These are phyloP conservation scores for Moelleriella libera DNA, from an alignment of 2,329 filamentous ascomycete genomes.

Conservation along the genomic window DNA sequence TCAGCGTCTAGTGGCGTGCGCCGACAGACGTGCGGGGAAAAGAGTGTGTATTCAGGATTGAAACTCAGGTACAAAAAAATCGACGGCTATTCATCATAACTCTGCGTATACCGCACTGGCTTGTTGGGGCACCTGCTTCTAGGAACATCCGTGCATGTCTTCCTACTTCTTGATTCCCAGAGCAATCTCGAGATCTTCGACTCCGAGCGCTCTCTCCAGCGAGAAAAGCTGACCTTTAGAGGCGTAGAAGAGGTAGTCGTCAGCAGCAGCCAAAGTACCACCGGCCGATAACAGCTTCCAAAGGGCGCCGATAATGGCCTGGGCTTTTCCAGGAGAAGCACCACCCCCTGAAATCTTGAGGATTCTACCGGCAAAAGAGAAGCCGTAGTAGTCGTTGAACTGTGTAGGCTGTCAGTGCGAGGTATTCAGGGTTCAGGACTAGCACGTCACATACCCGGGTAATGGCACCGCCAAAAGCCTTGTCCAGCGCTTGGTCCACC, in stretches of 20 bases:
- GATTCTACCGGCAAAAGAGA: not conserved
- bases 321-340: not conserved
- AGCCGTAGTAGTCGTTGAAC: not conserved
- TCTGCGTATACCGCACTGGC: too few relatives aligned
- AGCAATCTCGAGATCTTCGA: not conserved
- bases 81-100: too few relatives aligned
- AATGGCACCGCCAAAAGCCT: not conserved
- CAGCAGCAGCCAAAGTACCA: not conserved
- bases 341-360: not conserved
- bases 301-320: not conserved
- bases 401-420: not conserved
- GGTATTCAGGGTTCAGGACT: not conserved
- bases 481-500: too few relatives aligned
- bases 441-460: not conserved
- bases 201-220: not conserved
- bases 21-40: too few relatives aligned
- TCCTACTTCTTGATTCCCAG: not conserved
- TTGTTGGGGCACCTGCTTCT: too few relatives aligned
- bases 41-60: too few relatives aligned
- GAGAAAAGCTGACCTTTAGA: not conserved
- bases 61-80: too few relatives aligned
- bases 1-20: too few relatives aligned
- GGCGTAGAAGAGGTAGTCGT: not conserved
- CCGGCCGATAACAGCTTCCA: not conserved
- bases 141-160: too few relatives aligned